A percentile compares a stretch with the other conserved stretches of the same genome.
Conservation (phyloP, 441 rosid species). For the Hura crepitans region DNA sequence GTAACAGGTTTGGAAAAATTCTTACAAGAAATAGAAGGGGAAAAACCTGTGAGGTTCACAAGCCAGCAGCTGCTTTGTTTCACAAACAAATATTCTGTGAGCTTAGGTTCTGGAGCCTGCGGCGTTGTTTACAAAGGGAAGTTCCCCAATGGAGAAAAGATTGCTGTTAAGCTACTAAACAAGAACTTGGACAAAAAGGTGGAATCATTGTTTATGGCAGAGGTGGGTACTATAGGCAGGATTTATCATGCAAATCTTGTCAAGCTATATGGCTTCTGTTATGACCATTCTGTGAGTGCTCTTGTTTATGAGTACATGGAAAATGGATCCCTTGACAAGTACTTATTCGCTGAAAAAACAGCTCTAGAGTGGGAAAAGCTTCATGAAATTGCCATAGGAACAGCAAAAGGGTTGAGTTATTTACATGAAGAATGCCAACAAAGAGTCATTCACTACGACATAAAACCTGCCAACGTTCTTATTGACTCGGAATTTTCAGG, state of each 20-base stretch:
- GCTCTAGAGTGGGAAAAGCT: conserved; percentile 18
- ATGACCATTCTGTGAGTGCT: not conserved
- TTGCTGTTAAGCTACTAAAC: conserved; percentile 12
- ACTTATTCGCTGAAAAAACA: not conserved
- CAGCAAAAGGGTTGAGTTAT: conserved; percentile 22
- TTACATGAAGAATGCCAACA: conserved; percentile 22
- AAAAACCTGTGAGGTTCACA: conserved; percentile 12
- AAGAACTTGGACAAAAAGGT: not conserved
- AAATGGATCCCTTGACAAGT: conserved; percentile 17
- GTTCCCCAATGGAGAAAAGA: conserved; percentile 4
- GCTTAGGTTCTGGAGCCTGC: conserved; percentile 11
- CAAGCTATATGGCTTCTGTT: conserved; percentile 25
- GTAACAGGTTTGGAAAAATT: no score
- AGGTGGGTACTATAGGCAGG: conserved; percentile 23
- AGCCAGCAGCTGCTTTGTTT: not conserved
- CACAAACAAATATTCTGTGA: conserved; percentile 1
- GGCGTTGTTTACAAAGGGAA: conserved; percentile 18
- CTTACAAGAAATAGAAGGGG: no score
- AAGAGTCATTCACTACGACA: conserved; percentile 22
- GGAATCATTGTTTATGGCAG: conserved; percentile 26
- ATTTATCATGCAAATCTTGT: conserved; percentile 24
- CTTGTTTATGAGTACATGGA: conserved; percentile 26
- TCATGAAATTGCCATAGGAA: conserved; percentile 22
- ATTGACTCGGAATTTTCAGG: not conserved
- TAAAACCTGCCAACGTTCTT: conserved; percentile 26